Evolutionary conservation across 345 rosid genomes (phyloP), one percentile per base, ranked within the genome.

Genomic region (Mercurialis annua): DNA sequence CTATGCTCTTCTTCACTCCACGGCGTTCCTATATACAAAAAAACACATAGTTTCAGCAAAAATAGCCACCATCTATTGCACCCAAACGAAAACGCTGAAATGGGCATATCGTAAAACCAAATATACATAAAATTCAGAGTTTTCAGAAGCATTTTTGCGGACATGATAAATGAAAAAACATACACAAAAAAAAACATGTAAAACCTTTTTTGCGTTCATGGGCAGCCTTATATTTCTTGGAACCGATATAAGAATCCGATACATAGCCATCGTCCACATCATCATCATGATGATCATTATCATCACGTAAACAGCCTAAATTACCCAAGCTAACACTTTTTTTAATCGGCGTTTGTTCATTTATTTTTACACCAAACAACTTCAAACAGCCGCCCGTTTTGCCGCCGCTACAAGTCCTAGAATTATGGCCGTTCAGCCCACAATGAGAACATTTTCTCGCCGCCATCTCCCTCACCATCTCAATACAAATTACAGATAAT

Each of bases 1-100:
- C 75, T 23, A 34, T 89, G 96, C 48, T 89, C 96, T 27, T 84
- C 86, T 71, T 76, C 85, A 2, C 84, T 84, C 96, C 96, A 89
- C 12, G 96, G 84, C 64, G 66, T 77, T 51, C 89, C 96, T 86
- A 71, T 20, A 2, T 0, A 46, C 34, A 17, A 24, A 46, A 27
- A 36, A 5, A 20, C 27, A 43, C 1, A 8, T 7, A 26, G 20
- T 23, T 4, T 0, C 17, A 61, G 10, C 11, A 51, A 51, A 16
- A 23, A 23, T 9, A 34, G 9, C 5, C 40, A 34, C 40, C 40
- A 34, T 34, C 40, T 34, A 9, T 34, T 34, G 9, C 9, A 3
- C n/a, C n/a, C n/a, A n/a, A n/a, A n/a, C n/a, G n/a, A n/a, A n/a
- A n/a, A n/a, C n/a, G n/a, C n/a, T n/a, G n/a, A n/a, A n/a, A n/a